Conservation (phyloP, 768 basidiomycete species). For the Asterophora lycoperdoides region DNA sequence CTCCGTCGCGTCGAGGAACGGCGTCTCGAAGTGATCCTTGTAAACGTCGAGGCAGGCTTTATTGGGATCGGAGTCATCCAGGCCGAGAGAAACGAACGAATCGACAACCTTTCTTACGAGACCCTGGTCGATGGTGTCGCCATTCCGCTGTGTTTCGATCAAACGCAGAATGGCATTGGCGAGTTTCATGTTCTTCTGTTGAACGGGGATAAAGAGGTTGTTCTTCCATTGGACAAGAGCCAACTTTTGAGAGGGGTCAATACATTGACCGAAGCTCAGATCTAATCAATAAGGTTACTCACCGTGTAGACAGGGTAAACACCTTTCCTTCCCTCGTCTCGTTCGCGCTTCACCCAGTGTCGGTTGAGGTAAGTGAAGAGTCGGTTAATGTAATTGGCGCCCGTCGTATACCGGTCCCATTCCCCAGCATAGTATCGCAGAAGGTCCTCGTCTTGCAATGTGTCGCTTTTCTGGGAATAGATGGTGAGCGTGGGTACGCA, state of each 20-base stretch:
- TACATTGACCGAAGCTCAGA: background rate
- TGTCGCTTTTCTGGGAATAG: constrained; percentile 60
- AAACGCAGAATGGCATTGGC: constrained; percentile 84
- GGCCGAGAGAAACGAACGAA: constrained; percentile 89
- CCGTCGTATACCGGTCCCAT: constrained; percentile 96
- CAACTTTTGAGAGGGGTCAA: constrained; percentile 48
- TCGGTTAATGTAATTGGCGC: constrained; percentile 95
- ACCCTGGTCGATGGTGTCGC: constrained; percentile 88
- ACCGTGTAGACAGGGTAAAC: constrained; percentile 97
- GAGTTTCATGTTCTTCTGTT: constrained; percentile 75
- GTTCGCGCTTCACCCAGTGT: constrained; percentile 98
- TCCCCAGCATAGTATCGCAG: constrained; percentile 88
- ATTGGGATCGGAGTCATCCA: constrained; percentile 90
- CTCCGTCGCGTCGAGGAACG: constrained; percentile 87
- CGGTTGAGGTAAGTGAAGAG: constrained; percentile 98
- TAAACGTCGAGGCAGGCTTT: constrained; percentile 93
- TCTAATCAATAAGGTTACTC: constrained; percentile 22
- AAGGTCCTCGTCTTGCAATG: constrained; percentile 80
- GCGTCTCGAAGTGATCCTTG: constrained; percentile 82
- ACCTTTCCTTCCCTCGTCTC: constrained; percentile 93
- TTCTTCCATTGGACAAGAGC: constrained; percentile 95
- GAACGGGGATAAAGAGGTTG: constrained; percentile 87
- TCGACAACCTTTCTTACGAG: constrained; percentile 94
- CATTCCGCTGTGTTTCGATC: constrained; percentile 92
- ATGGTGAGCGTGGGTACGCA: constrained; percentile 11